Evolutionary conservation across 1,139 yeast species (phyloP).

Genomic region (Pichia sp.): DNA sequence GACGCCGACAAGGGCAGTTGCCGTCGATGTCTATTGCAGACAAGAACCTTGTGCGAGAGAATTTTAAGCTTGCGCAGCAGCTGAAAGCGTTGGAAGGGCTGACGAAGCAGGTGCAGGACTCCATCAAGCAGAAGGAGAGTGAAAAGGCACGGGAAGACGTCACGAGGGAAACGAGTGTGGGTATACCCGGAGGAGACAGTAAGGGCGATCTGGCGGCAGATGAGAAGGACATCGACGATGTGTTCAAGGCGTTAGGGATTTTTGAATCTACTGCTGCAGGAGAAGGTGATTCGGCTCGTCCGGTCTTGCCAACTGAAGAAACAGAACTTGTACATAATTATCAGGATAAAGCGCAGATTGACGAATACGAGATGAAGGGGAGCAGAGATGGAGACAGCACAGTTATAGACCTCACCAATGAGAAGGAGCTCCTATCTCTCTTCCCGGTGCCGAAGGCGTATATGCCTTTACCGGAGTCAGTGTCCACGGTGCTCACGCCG

Average conservation of each 20-base stretch:
- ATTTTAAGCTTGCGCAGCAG: conserved; percentile 32
- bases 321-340: neutral
- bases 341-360: neutral
- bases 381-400: neutral
- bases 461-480: conserved; percentile 39
- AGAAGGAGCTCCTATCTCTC: conserved; percentile 19
- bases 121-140: conserved; percentile 27
- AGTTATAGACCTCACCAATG: conserved; percentile 14
- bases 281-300: neutral
- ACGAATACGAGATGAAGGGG: neutral
- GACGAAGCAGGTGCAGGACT: conserved; percentile 32
- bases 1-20: neutral
- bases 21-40: neutral
- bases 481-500: conserved; percentile 45
- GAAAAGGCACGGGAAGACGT: conserved; percentile 20
- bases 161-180: conserved; percentile 17
- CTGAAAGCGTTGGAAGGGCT: conserved; percentile 40
- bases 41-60: conserved; percentile 4
- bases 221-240: conserved; percentile 32
- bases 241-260: conserved; percentile 22
- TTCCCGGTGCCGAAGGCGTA: conserved; percentile 27
- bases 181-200: conserved; percentile 5
- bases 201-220: conserved; percentile 21
- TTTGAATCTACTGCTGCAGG: neutral
- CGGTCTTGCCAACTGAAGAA: neutral